Evolutionary conservation across 164 flowering plant genomes (phyloP), one percentile per base, ranked within the genome.

Genomic region (Hamamelis virginiana): DNA sequence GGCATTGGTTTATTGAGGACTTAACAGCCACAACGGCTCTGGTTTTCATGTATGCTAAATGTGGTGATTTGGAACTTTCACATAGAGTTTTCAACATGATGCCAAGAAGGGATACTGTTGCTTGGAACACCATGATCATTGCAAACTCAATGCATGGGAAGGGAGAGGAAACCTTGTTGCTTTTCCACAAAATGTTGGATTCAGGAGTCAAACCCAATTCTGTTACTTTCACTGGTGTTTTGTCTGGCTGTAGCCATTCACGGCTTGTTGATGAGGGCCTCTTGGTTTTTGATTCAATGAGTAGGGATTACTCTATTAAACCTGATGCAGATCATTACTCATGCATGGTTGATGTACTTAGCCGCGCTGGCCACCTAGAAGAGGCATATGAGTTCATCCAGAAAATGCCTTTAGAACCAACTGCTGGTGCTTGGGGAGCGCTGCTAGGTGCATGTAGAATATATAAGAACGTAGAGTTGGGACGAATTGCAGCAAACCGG

Each of bases 121-220:
- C 92, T 60, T 88, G 92, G 92, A 88, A 88, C 67, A 84, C 87
- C 25, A 83, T 86, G 75, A 88, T 87, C 64, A 67, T 79, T 72
- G 88, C 87, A n/a, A 72, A 76, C 70, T 80, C 91, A 26, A 86
- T 84, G 85, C 89, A 87, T 67, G 91, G 91, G 23, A 76, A 74
- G 58, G 90, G 88, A 28, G 62, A 69, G 59, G 78, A 83, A 57
- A 84, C 87, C 2, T 69, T 88, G 69, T 69, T 46, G 1, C 78
- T 81, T 47, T 88, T 88, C 71, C 66, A 71, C n/a, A 47, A 76
- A 59, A 88, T 88, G 89, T 28, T 79, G 33, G 67, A 66, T 14
- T 72, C 77, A 5, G 92, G 88, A 21, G 51, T 75, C 53, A 81
- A 73, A 72, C 85, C 90, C 46, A 86, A 86, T 68, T 73, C 83